Base-by-base conservation (phyloP, 1,284 basidiomycete genomes). In the Malassezia arunalokei region DNA sequence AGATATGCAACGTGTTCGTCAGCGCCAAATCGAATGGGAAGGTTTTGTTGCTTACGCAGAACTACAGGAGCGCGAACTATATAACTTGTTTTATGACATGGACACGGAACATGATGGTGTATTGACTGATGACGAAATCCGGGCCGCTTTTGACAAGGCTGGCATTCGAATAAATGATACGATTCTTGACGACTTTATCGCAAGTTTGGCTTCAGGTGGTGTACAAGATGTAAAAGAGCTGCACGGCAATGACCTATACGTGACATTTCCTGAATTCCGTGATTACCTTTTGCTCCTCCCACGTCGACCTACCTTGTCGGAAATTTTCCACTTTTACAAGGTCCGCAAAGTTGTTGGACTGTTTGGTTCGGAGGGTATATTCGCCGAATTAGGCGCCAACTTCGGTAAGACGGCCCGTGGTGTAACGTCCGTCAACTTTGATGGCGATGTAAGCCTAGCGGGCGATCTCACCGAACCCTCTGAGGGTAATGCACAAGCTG, bases 251-350 rank as follows among this genome's bases (percentile, higher is more conserved):
- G 17, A 51, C 45, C 41, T 56, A 14, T 68, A 62, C 15, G 60
- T 73, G 43, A 64, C 65, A 20, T 73, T 66, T 49, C 70, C 70
- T 17, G 65, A 73, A 50, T 73, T 73, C 41, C 57, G 70, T 29
- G 70, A 73, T 51, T 73, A 73, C 27, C 55, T 73, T 14, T 47
- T 73, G 37, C 60, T 73, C 9, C 51, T 73, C 17, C 68, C 70
- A 6, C 54, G 68, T 43, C 69, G 66, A 33, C 66, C 70, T 1
- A 60, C 60, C 9, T 63, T 71, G 15, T 41, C 58, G 9, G 70
- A 72, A 33, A 71, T 73, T 51, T 70, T 64, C 51, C 63, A 64
- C 29, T 73, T 73, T 55, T 73, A 73, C 47, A 68, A 73, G 47
- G 68, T 70, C 8, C 51, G 70, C 14, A 71, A 71, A 47, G 68